Conservation (phyloP, 2,329 filamentous ascomycete genomes). For the Fusarium brevicatenulatum region DNA sequence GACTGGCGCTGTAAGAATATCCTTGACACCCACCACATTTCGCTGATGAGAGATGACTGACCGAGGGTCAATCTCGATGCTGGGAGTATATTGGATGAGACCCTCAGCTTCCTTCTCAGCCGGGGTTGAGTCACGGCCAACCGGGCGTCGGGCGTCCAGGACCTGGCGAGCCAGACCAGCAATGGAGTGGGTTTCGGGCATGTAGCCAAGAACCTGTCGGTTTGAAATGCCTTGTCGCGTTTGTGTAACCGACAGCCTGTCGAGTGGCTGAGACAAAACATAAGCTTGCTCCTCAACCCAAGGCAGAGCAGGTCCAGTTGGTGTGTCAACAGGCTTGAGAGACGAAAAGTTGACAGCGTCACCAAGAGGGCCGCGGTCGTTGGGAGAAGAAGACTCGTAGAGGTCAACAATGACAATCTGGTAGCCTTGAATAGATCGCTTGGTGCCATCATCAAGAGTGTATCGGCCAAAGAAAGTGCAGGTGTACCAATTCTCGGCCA, state of each 20-base stretch:
- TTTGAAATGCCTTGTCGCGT: constrained; percentile 92
- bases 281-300: constrained; percentile 83
- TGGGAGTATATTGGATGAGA: constrained; percentile 77
- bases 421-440: constrained; percentile 79
- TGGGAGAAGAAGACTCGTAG: constrained; percentile 84
- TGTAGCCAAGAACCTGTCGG: constrained; percentile 81
- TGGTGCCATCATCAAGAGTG: constrained; percentile 62
- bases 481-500: constrained; percentile 95
- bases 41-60: constrained; percentile 83
- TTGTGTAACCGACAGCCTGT: constrained; percentile 82
- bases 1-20: constrained; percentile 79
- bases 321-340: constrained; percentile 70
- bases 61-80: constrained; percentile 85
- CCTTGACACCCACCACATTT: constrained; percentile 79
- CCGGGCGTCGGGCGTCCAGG: constrained; percentile 86
- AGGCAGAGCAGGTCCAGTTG: constrained; percentile 69
- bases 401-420: constrained; percentile 88
- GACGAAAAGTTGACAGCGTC: constrained; percentile 79
- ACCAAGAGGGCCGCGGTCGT: constrained; percentile 84
- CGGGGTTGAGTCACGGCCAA: constrained; percentile 83
- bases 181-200: constrained; percentile 78
- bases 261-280: constrained; percentile 81
- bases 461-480: constrained; percentile 81
- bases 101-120: constrained; percentile 83
- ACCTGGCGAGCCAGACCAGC: constrained; percentile 81